These are phyloP conservation scores for Penicillium canariense DNA, from an alignment of 495 filamentous ascomycete genomes.

Conservation along the genomic window DNA sequence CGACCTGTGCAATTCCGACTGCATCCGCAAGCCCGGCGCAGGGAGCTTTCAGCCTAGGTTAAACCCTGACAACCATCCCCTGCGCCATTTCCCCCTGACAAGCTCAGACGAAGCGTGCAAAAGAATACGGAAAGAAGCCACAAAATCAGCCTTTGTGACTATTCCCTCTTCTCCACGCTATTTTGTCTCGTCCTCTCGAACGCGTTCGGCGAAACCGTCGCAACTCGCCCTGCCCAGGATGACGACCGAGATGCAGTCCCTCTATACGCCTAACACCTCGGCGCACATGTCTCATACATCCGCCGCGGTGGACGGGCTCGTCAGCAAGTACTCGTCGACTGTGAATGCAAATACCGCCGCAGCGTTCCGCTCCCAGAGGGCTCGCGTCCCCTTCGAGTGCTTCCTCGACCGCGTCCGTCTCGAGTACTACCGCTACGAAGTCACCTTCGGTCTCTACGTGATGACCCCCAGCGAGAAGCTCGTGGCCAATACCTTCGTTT, in stretches of 20 bases:
- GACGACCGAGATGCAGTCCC: slow-evolving; percentile 40
- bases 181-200: background rate
- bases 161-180: background rate
- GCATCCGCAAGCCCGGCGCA: slow-evolving; percentile 10
- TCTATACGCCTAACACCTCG: slow-evolving; percentile 36
- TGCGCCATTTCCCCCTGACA: background rate
- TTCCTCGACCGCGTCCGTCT: slow-evolving; percentile 55
- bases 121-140: background rate
- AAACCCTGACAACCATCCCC: background rate
- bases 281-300: slow-evolving; percentile 34
- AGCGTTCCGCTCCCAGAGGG: slow-evolving; percentile 13
- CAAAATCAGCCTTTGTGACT: background rate
- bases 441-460: slow-evolving; percentile 72
- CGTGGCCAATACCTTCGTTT: slow-evolving; percentile 57
- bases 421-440: slow-evolving; percentile 74
- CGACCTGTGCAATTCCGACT: slow-evolving; percentile 15
- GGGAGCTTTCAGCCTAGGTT: background rate
- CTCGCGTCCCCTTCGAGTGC: slow-evolving; percentile 30
- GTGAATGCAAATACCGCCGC: slow-evolving; percentile 22
- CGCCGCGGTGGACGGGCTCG: slow-evolving; percentile 37
- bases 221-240: slow-evolving; percentile 15
- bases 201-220: slow-evolving; percentile 7
- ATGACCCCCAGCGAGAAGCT: slow-evolving; percentile 69
- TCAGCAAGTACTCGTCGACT: slow-evolving; percentile 36
- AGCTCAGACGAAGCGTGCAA: background rate